phyloP scores from a whole-genome alignment of 139 green algal genomes.

The Nannochloris sp. region DNA sequence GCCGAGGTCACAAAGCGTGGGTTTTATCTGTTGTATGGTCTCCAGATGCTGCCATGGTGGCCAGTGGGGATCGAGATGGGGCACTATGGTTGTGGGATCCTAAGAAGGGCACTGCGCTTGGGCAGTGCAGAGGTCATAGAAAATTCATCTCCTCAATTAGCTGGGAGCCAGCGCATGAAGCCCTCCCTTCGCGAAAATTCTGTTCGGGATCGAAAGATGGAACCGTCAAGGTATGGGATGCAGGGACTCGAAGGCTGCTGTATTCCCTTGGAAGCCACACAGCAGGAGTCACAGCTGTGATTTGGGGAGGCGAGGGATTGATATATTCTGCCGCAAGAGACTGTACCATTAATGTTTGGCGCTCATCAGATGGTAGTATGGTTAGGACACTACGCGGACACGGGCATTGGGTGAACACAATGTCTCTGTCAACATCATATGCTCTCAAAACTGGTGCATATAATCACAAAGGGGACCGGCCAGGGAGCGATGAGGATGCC shows the following conservation, averaged over 20 bases:
- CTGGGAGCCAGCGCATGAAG: constrained; percentile 90
- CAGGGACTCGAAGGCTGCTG: constrained; percentile 17
- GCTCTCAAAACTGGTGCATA: constrained; percentile 81
- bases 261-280: constrained; percentile 57
- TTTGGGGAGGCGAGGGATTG: constrained; percentile 87
- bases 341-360: constrained; percentile 83
- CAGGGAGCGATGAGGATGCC: constrained; percentile 25
- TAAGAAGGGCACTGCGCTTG: constrained; percentile 36
- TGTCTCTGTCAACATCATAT: constrained; percentile 78
- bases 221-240: constrained; percentile 58
- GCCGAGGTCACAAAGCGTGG: constrained; percentile 83
- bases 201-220: constrained; percentile 72
- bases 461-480: constrained; percentile 73
- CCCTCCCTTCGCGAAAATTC: constrained; percentile 62
- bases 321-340: constrained; percentile 83
- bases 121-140: constrained; percentile 75
- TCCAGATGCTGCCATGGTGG: constrained; percentile 68
- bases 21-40: constrained; percentile 89
- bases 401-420: constrained; percentile 96
- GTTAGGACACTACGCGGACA: constrained; percentile 80
- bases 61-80: constrained; percentile 79
- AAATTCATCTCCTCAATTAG: constrained; percentile 87
- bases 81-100: constrained; percentile 83
- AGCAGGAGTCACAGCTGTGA: constrained; percentile 65
- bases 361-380: constrained; percentile 65